Evolutionary conservation across 495 filamentous ascomycete species (phyloP).

Genomic region (Melanomma pulvis-pyrius): DNA sequence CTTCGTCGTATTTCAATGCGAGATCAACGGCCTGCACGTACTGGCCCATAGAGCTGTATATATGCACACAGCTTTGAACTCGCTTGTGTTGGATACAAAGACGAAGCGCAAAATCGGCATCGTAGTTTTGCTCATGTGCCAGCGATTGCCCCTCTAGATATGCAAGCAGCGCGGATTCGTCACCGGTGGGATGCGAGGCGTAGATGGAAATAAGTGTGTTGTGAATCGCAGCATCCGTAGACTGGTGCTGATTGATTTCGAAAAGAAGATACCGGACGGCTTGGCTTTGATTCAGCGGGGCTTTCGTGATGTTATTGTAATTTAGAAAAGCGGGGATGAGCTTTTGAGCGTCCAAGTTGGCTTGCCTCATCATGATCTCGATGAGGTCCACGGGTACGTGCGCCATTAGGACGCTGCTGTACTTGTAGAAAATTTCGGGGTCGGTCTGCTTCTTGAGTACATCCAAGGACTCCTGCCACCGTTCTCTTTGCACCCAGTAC

Average conservation of each 20-base stretch:
- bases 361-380: slow-evolving; percentile 91
- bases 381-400: slow-evolving; percentile 81
- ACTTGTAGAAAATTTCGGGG: slow-evolving; percentile 90
- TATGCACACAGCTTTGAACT: slow-evolving; percentile 90
- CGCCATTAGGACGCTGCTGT: slow-evolving; percentile 93
- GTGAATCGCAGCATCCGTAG: slow-evolving; percentile 86
- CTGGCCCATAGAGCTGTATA: slow-evolving; percentile 93
- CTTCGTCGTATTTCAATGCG: slow-evolving; percentile 81
- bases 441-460: slow-evolving; percentile 91
- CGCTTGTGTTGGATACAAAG: slow-evolving; percentile 92
- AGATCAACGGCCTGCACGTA: slow-evolving; percentile 91
- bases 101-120: slow-evolving; percentile 95
- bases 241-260: slow-evolving; percentile 84
- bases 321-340: slow-evolving; percentile 91
- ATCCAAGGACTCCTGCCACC: slow-evolving; percentile 85
- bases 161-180: slow-evolving; percentile 79
- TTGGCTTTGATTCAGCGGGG: slow-evolving; percentile 74
- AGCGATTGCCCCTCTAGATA: slow-evolving; percentile 80
- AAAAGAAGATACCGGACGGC: slow-evolving; percentile 92
- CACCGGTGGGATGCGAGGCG: slow-evolving; percentile 77
- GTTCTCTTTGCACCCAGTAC: slow-evolving; percentile 96
- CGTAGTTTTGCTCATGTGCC: slow-evolving; percentile 68
- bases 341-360: slow-evolving; percentile 80
- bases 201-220: slow-evolving; percentile 97
- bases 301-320: slow-evolving; percentile 77